Base-by-base conservation (phyloP, 2,329 filamentous ascomycete species). In the Cytospora piceae region DNA sequence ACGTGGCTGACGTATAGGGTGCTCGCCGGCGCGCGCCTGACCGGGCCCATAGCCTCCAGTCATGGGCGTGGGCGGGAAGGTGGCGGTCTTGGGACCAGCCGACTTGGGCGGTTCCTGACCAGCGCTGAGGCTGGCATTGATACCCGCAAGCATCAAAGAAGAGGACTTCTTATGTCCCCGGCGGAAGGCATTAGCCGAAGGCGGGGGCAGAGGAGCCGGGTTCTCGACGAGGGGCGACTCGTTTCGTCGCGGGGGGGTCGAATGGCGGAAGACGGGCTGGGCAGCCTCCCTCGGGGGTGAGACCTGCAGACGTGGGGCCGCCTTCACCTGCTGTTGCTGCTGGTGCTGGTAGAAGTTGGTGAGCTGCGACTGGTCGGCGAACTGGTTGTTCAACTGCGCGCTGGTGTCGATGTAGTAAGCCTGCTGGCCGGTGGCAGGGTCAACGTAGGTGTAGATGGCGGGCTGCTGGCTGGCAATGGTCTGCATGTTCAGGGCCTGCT, bases 11-110 rank as follows among this genome's bases (percentile, higher is more conserved):
- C 95, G 93, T 61, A 92, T 81, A 11, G 95, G 95, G 75, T 99
- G 95, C 79, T 98, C 95, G 71, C 95, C 95, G 74, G 93, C 93
- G 75, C 95, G 93, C 66, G 85, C 92, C 77, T 97, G 94, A 62
- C 95, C 95, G 65, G 95, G 95, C 56, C 93, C 95, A 74, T 98
- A 98, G 8, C 89, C 90, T 68, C 93, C 93, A 46, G 89, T 93
- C 77, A 90, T 80, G 1, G 93, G 93, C 8, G 93, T 94, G 46
- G 88, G 82, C 7, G 94, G 93, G 76, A 97, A 91, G 46, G 87
- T 87, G 52, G 91, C 87, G 46, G 92, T 91, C 81, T 93, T 95
- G 65, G 92, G 92, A 0, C 84, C 91, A 49, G 87, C 82, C 31
- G 86, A 86, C 76, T 85, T 88, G 58, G 83, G 82, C 2, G 77